Conservation (phyloP, 306 rosid genomes). For the Dryas drummondii region DNA sequence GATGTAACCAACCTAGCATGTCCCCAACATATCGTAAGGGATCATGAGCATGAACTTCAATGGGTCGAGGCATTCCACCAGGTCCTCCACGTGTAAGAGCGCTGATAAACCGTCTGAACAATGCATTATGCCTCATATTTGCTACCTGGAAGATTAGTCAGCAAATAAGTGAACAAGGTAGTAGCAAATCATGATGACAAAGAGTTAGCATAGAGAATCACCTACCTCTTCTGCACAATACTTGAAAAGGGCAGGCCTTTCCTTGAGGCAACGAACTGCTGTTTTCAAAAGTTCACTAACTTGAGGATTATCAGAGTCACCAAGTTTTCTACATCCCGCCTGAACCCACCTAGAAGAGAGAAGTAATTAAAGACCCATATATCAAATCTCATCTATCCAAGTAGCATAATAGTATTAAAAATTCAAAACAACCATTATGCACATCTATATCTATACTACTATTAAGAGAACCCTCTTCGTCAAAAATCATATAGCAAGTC, state of each 20-base stretch:
- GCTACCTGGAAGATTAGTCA: slow-evolving; percentile 66
- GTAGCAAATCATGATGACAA: not conserved
- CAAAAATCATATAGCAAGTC: no score
- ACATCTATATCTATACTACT: not conserved
- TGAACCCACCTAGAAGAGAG: slow-evolving; percentile 87
- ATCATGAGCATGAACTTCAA: slow-evolving; percentile 99
- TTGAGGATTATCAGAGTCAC: slow-evolving; percentile 92
- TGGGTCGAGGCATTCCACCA: slow-evolving; percentile 98
- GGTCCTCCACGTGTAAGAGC: slow-evolving; percentile 99
- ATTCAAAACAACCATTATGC: not conserved
- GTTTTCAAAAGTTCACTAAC: slow-evolving; percentile 80
- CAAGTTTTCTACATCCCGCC: slow-evolving; percentile 85
- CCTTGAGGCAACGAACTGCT: slow-evolving; percentile 91
- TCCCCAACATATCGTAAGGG: slow-evolving; percentile 94
- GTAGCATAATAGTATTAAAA: not conserved
- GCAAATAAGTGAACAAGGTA: not conserved
- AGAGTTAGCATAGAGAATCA: slow-evolving; percentile 24
- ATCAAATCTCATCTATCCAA: not conserved
- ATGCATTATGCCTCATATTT: slow-evolving; percentile 93
- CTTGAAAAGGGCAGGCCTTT: slow-evolving; percentile 92
- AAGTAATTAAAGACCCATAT: slow-evolving; percentile 14
- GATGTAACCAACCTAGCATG: slow-evolving; percentile 98
- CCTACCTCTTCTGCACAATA: slow-evolving; percentile 99
- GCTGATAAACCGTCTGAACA: slow-evolving; percentile 92
- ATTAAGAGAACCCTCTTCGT: no score